Conservation (phyloP, 116 monocot genomes). For the Papilionanthe hybrid region DNA sequence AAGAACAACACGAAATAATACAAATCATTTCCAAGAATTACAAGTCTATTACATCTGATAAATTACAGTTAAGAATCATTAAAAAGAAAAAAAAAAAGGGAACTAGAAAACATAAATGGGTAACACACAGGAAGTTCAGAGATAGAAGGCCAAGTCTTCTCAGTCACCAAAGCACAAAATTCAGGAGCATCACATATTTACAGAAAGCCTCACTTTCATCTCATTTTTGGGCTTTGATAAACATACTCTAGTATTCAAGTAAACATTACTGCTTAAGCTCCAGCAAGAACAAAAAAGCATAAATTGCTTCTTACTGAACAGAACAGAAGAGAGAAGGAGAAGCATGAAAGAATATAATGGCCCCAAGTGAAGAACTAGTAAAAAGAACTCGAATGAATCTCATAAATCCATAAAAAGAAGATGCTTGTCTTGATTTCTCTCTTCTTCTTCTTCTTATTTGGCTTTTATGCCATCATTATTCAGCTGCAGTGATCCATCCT, state of each 20-base stretch:
- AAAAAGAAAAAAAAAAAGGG: background rate
- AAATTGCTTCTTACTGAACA: background rate
- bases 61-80: too few relatives aligned
- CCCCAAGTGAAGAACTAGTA: background rate
- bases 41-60: too few relatives aligned
- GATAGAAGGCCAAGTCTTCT: background rate
- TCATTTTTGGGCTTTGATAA: background rate
- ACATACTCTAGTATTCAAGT: background rate
- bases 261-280: background rate
- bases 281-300: background rate
- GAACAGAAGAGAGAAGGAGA: background rate
- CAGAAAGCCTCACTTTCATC: background rate
- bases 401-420: background rate
- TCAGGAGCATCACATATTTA: constrained; percentile 8
- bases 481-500: constrained; percentile 29
- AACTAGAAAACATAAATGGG: background rate
- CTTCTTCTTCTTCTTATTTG: background rate
- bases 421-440: background rate
- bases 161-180: background rate
- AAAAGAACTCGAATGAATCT: background rate
- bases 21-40: too few relatives aligned
- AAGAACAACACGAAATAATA: too few relatives aligned
- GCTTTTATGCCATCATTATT: constrained; percentile 1
- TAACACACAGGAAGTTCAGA: background rate
- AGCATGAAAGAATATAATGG: background rate